Percentiles rank a stretch among this genome's conserved stretches.
These are phyloP conservation scores for Colletotrichum graminicola DNA, from an alignment of 2,329 filamentous ascomycete genomes.

Conservation along the genomic window DNA sequence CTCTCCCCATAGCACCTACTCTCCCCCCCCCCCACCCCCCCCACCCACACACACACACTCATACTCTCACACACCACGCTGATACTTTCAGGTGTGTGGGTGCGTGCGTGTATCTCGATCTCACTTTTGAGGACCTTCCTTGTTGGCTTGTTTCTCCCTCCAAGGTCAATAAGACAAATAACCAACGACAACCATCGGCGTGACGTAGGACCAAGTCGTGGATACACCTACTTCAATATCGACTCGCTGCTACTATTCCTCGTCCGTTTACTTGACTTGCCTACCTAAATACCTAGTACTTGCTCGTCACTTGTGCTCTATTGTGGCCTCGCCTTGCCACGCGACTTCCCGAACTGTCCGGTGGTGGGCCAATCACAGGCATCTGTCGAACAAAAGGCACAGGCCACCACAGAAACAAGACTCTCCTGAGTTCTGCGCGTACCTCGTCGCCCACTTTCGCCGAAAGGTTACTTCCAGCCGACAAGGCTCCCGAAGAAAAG, in stretches of 20 bases:
- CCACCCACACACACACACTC: background rate
- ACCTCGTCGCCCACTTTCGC: background rate
- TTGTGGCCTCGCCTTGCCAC: background rate
- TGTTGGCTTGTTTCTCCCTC: background rate
- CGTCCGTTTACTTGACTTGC: background rate
- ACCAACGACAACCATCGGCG: background rate
- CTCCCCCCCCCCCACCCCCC: background rate
- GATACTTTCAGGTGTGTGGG: slow-evolving; percentile 2
- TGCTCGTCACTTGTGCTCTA: background rate
- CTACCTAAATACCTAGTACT: background rate
- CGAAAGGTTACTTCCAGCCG: background rate
- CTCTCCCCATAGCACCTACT: background rate
- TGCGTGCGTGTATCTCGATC: slow-evolving; percentile 7
- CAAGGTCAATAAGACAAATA: background rate
- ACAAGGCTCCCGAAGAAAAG: background rate
- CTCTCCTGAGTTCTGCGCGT: slow-evolving; percentile 1
- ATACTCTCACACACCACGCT: background rate
- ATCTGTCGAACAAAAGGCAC: slow-evolving; percentile 13
- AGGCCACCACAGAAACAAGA: slow-evolving; percentile 14
- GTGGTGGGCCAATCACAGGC: slow-evolving; percentile 23
- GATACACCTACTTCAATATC: slow-evolving; percentile 2
- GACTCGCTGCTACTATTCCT: background rate
- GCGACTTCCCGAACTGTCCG: slow-evolving; percentile 24
- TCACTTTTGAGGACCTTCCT: background rate
- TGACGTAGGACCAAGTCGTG: slow-evolving; percentile 24